A percentile compares a stretch with the other conserved stretches of the same genome.
Conservation (phyloP, 2,329 filamentous ascomycete genomes). For the Colletotrichum acutatum region DNA sequence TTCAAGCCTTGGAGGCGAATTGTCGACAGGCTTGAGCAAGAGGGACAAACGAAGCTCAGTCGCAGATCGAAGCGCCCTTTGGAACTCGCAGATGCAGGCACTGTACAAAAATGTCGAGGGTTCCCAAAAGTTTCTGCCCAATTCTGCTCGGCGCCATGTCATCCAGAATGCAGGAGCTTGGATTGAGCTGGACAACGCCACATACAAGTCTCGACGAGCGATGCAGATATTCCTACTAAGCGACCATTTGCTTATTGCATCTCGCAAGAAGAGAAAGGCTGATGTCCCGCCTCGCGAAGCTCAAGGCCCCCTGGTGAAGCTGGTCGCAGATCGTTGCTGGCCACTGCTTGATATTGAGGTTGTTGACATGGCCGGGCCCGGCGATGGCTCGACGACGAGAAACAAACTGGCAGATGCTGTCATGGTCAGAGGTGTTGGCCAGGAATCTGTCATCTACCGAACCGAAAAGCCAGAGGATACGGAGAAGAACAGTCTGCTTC, state of each 20-base stretch:
- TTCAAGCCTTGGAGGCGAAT: conserved; percentile 61
- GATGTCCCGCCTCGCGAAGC: conserved; percentile 68
- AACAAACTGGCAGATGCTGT: conserved; percentile 85
- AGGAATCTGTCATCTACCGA: conserved; percentile 94
- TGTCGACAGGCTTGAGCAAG: conserved; percentile 69
- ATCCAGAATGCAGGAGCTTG: conserved; percentile 92
- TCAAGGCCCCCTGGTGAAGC: conserved; percentile 70
- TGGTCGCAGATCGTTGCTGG: conserved; percentile 96
- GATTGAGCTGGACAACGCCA: conserved; percentile 97
- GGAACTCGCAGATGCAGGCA: conserved; percentile 79
- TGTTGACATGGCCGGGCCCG: conserved; percentile 82
- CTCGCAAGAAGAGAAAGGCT: conserved; percentile 89
- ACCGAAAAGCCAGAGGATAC: conserved; percentile 83
- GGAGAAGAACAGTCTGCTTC: conserved; percentile 83
- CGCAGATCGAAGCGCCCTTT: conserved; percentile 72
- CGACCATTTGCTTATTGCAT: conserved; percentile 91
- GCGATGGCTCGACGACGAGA: conserved; percentile 60
- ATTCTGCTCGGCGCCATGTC: conserved; percentile 90
- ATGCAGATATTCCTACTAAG: conserved; percentile 95
- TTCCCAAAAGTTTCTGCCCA: conserved; percentile 95
- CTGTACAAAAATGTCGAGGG: conserved; percentile 98
- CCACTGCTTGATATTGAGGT: conserved; percentile 92
- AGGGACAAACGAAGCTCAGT: conserved; percentile 91
- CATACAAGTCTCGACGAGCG: conserved; percentile 90
- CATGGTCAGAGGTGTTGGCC: conserved; percentile 86